Conservation (phyloP, 495 filamentous ascomycete genomes). For the Lasiosphaeriaceae sp. region DNA sequence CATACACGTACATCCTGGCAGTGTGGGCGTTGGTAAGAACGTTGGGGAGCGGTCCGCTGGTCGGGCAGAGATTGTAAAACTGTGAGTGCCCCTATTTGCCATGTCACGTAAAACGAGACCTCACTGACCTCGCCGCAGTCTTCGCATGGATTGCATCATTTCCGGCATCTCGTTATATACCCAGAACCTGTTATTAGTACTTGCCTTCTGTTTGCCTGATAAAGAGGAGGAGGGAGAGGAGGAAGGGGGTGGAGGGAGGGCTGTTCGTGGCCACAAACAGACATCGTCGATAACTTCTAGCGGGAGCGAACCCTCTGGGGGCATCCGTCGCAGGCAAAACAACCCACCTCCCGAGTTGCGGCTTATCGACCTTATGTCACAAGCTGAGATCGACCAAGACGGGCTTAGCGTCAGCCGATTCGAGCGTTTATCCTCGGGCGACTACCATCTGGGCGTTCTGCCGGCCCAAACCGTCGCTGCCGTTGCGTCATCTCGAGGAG, state of each 20-base stretch:
- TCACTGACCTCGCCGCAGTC: slow-evolving; percentile 49
- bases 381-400: slow-evolving; percentile 73
- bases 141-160: slow-evolving; percentile 94
- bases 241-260: slow-evolving; percentile 16
- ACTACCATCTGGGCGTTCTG: slow-evolving; percentile 85
- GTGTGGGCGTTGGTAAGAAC: slow-evolving; percentile 60
- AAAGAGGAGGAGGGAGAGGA: slow-evolving; percentile 53
- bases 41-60: slow-evolving; percentile 69
- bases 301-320: slow-evolving; percentile 51
- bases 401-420: slow-evolving; percentile 77
- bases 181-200: slow-evolving; percentile 80
- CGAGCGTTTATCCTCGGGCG: slow-evolving; percentile 78
- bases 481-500: slow-evolving; percentile 62
- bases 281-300: slow-evolving; percentile 37
- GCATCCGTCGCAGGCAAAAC: slow-evolving; percentile 63
- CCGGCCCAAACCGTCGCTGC: slow-evolving; percentile 64
- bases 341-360: slow-evolving; percentile 83
- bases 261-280: slow-evolving; percentile 29
- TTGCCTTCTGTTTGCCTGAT: slow-evolving; percentile 77
- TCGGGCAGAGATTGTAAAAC: slow-evolving; percentile 82
- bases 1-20: slow-evolving; percentile 82
- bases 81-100: slow-evolving; percentile 52
- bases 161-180: slow-evolving; percentile 97
- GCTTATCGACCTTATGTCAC: slow-evolving; percentile 79
- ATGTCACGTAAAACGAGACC: neutral